Percentiles rank a stretch among this genome's conserved stretches.
Evolutionary conservation across 768 basidiomycete genomes (phyloP).

Genomic region (Strobilomyces dryophilus): DNA sequence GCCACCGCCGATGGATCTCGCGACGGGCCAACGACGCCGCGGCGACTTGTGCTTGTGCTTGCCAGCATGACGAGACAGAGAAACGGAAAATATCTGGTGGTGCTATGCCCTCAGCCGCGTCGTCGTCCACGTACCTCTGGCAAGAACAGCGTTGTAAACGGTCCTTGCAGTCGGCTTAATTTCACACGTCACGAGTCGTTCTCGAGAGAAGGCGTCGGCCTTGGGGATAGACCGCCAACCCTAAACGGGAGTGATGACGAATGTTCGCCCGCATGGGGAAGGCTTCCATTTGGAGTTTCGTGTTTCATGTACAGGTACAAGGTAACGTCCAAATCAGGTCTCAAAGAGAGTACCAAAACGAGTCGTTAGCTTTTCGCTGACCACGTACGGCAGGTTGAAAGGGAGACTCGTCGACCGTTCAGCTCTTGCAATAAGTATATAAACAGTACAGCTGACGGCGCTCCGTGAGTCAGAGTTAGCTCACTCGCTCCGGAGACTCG

Average conservation of each 20-base stretch:
- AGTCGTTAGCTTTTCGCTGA: slow-evolving; percentile 18
- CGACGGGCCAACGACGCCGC: no score
- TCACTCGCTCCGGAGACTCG: neutral
- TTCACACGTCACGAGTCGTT: neutral
- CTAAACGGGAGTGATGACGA: no score
- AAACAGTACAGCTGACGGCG: slow-evolving; percentile 8
- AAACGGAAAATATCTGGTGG: neutral
- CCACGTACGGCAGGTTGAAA: slow-evolving; percentile 27
- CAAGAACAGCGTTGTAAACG: no score
- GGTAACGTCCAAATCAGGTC: slow-evolving; percentile 23
- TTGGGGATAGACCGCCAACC: no score
- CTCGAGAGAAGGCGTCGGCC: no score
- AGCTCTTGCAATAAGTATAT: slow-evolving; percentile 20
- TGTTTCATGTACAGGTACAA: slow-evolving; percentile 14
- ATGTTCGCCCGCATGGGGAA: no score
- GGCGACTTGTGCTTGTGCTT: no score
- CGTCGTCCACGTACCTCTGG: no score
- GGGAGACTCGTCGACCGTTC: slow-evolving; percentile 3
- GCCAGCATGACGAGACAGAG: neutral
- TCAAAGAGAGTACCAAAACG: slow-evolving; percentile 21
- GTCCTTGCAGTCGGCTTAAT: neutral
- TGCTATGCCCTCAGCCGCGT: neutral
- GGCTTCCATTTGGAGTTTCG: no score
- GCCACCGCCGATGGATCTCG: no score
- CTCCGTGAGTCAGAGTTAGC: slow-evolving; percentile 5